phyloP scores from a whole-genome alignment of 179 eudicot genomes.

The Vitellaria paradoxa region DNA sequence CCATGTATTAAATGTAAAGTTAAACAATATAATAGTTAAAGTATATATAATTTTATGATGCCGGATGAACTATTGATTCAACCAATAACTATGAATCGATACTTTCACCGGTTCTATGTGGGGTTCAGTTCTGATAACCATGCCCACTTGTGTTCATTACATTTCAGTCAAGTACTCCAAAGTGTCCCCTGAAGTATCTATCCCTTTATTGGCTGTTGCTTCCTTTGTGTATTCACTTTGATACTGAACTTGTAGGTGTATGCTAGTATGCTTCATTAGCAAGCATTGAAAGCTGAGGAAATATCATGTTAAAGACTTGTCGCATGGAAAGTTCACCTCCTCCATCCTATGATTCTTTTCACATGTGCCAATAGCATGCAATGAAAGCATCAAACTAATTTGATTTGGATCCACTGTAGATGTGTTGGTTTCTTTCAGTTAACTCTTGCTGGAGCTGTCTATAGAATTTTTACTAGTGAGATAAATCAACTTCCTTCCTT shows the following conservation, averaged over 20 bases:
- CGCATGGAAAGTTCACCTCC: background rate
- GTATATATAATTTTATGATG: too few species aligned
- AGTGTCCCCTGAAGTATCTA: background rate
- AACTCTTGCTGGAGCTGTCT: background rate
- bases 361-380: background rate
- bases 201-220: background rate
- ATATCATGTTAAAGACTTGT: background rate
- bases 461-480: too few species aligned
- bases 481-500: too few species aligned
- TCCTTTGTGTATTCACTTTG: constrained; percentile 1
- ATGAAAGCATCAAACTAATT: too few species aligned
- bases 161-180: background rate
- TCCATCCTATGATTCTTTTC: background rate
- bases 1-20: too few species aligned
- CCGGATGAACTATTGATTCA: too few species aligned
- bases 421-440: background rate
- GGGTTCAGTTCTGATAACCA: too few species aligned
- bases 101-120: too few species aligned
- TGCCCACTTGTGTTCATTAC: background rate
- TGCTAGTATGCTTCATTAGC: background rate
- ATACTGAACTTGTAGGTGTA: background rate
- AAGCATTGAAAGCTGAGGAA: background rate
- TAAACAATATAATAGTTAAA: too few species aligned
- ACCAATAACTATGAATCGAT: too few species aligned
- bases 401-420: background rate